These are phyloP conservation scores for Phanerochaete carnosa DNA, from an alignment of 768 basidiomycete genomes.

Conservation along the genomic window DNA sequence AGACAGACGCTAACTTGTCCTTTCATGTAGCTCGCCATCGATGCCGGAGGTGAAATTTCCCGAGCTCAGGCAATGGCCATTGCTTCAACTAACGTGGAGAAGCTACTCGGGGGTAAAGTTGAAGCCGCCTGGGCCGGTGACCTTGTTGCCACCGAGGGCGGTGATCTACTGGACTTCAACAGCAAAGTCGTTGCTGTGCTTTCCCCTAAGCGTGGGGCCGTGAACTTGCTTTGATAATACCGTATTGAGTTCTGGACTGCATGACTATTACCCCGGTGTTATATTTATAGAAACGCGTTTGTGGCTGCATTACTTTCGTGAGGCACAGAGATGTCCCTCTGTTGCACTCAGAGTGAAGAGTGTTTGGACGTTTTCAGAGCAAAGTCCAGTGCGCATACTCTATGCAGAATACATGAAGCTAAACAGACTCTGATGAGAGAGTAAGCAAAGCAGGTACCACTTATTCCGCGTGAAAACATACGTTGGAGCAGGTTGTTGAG, in stretches of 20 bases:
- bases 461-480: conserved; percentile 33
- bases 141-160: conserved; percentile 31
- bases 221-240: conserved; percentile 26
- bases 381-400: not conserved
- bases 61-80: conserved; percentile 49
- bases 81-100: conserved; percentile 52
- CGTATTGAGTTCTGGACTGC: not conserved
- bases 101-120: conserved; percentile 39
- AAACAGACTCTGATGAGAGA: conserved; percentile 16
- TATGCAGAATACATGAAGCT: conserved; percentile 1
- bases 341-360: not conserved
- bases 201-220: conserved; percentile 24
- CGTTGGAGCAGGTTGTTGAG: conserved; percentile 86
- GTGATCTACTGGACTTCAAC: conserved; percentile 31
- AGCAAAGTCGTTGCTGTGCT: conserved; percentile 35
- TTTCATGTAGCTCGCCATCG: conserved; percentile 12
- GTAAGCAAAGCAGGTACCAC: not conserved
- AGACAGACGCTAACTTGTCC: not conserved
- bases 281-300: not conserved
- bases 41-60: conserved; percentile 22
- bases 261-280: not conserved
- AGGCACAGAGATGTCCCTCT: no score
- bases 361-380: not conserved
- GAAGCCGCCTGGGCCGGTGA: conserved; percentile 13
- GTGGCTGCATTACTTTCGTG: not conserved